Percentiles rank a stretch among this genome's conserved stretches.
These are phyloP conservation scores for Wickerhamomyces sp. DNA, from an alignment of 1,139 yeast species.

Conservation along the genomic window DNA sequence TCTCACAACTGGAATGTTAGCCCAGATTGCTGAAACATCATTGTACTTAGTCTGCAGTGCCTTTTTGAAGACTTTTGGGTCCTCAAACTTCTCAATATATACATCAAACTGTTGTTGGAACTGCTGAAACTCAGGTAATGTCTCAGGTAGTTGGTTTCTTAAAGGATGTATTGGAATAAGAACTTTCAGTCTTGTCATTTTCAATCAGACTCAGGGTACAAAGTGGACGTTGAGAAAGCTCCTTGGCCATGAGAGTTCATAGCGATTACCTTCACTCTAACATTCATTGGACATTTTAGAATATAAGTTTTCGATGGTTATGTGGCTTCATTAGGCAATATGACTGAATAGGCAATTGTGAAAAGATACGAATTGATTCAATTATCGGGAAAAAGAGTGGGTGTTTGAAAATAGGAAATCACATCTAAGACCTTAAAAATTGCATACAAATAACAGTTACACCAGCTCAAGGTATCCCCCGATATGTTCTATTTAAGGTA, in stretches of 20 bases:
- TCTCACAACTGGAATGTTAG: constrained; percentile 54
- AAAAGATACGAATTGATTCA: not conserved
- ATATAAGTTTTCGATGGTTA: no score
- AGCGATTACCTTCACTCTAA: no score
- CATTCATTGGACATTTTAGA: no score
- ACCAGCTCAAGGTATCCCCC: no score
- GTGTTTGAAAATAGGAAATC: no score
- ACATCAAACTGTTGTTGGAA: constrained; percentile 16
- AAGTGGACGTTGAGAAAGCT: no score
- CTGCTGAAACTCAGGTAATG: constrained; percentile 20
- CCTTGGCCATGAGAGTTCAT: no score
- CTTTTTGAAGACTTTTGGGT: constrained; percentile 21
- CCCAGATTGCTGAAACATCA: constrained; percentile 53
- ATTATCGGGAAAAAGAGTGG: no score
- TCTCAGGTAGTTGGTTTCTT: constrained; percentile 14
- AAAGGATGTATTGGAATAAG: constrained; percentile 10
- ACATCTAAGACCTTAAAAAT: no score
- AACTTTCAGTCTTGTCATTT: constrained; percentile 16
- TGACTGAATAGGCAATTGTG: not conserved
- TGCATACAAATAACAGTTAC: no score
- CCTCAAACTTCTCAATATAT: constrained; percentile 12
- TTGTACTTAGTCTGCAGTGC: constrained; percentile 16
- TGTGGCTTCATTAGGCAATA: not conserved
- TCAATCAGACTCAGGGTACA: no score
- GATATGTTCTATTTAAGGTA: no score